These are phyloP conservation scores for Bryoglossum gracile DNA, from an alignment of 495 filamentous ascomycete species.

Conservation along the genomic window DNA sequence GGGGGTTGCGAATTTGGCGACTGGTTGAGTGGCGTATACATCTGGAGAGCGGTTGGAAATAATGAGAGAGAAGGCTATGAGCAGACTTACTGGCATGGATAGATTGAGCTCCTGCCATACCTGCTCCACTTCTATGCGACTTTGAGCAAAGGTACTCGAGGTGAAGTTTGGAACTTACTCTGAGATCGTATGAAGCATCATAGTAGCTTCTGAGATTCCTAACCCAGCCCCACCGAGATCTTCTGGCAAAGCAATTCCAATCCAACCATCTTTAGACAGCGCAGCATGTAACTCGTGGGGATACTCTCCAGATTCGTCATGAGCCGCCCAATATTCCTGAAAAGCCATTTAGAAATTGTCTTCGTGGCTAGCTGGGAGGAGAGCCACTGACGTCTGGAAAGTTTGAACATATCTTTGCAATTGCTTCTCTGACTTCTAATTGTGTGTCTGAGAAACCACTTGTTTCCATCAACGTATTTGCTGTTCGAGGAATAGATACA, in stretches of 20 bases:
- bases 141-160: neutral
- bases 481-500: constrained; percentile 2
- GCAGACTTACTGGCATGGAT: constrained; percentile 52
- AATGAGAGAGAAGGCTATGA: constrained; percentile 24
- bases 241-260: constrained; percentile 71
- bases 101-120: constrained; percentile 69
- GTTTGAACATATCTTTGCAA: constrained; percentile 57
- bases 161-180: constrained; percentile 34
- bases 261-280: constrained; percentile 73
- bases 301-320: constrained; percentile 59
- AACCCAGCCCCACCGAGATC: constrained; percentile 65
- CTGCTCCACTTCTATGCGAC: constrained; percentile 50
- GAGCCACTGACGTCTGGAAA: constrained; percentile 39
- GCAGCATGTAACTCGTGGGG: constrained; percentile 68
- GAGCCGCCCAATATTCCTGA: constrained; percentile 62
- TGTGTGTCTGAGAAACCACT: constrained; percentile 67
- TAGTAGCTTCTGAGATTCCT: constrained; percentile 74
- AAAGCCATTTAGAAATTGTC: constrained; percentile 7
- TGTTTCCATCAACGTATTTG: constrained; percentile 55
- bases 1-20: constrained; percentile 59
- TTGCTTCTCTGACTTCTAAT: constrained; percentile 61
- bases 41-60: constrained; percentile 19
- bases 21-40: constrained; percentile 71
- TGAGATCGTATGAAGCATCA: constrained; percentile 79
- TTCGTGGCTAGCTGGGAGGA: neutral